These are phyloP conservation scores for Diplocarpon mali DNA, from an alignment of 2,329 filamentous ascomycete species.

Conservation along the genomic window DNA sequence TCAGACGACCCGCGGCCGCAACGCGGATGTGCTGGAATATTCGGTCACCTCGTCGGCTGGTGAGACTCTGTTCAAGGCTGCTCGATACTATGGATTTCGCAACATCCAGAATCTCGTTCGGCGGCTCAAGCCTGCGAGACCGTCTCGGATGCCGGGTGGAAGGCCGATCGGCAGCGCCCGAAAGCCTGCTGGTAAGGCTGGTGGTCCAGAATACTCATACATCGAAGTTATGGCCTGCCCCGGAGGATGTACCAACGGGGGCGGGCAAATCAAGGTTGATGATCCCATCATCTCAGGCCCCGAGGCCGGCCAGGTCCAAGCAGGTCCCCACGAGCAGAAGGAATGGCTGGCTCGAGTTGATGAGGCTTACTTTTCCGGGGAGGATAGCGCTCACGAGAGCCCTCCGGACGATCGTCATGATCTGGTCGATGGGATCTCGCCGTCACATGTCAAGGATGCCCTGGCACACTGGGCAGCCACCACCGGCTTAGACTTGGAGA, in stretches of 20 bases:
- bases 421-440: slow-evolving; percentile 54
- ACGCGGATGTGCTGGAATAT: slow-evolving; percentile 86
- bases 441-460: slow-evolving; percentile 52
- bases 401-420: slow-evolving; percentile 27
- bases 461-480: slow-evolving; percentile 66
- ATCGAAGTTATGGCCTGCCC: slow-evolving; percentile 99
- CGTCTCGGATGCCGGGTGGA: slow-evolving; percentile 71
- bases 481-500: slow-evolving; percentile 60
- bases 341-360: slow-evolving; percentile 74
- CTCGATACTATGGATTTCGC: slow-evolving; percentile 91
- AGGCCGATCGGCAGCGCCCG: slow-evolving; percentile 46
- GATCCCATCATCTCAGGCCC: slow-evolving; percentile 54
- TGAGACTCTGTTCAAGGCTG: slow-evolving; percentile 61
- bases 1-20: slow-evolving; percentile 64
- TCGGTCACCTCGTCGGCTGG: slow-evolving; percentile 47
- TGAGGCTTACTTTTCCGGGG: slow-evolving; percentile 79
- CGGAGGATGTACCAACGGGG: slow-evolving; percentile 96
- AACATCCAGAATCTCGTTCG: slow-evolving; percentile 98
- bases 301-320: slow-evolving; percentile 39
- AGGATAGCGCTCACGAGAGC: slow-evolving; percentile 34
- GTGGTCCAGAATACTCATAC: slow-evolving; percentile 65
- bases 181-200: slow-evolving; percentile 38
- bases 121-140: slow-evolving; percentile 70
- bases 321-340: slow-evolving; percentile 71
- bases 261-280: slow-evolving; percentile 85